A percentile compares a stretch with the other conserved stretches of the same genome.
These are phyloP conservation scores for Veloboletus limbatus DNA, from an alignment of 1,284 basidiomycete genomes.

Conservation along the genomic window DNA sequence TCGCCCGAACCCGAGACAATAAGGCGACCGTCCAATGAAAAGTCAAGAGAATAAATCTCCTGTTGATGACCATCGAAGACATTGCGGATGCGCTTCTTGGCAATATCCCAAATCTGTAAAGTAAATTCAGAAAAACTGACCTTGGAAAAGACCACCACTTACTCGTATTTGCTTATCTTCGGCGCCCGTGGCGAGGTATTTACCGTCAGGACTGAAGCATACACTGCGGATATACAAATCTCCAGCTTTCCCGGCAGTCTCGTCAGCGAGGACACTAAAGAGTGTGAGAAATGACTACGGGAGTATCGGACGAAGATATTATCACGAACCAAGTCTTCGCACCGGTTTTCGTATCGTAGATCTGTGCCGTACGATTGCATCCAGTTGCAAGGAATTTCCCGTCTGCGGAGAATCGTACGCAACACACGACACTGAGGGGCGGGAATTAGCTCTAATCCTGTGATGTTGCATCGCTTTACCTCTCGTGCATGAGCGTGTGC, in stretches of 20 bases:
- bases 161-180: slow-evolving; percentile 84
- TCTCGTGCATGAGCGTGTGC: slow-evolving; percentile 92
- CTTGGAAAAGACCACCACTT: slow-evolving; percentile 29
- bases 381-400: slow-evolving; percentile 78
- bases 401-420: slow-evolving; percentile 80
- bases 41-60: slow-evolving; percentile 91
- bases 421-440: slow-evolving; percentile 66
- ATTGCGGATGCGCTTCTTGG: slow-evolving; percentile 65
- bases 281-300: slow-evolving; percentile 14
- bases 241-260: slow-evolving; percentile 58
- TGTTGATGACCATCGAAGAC: slow-evolving; percentile 84
- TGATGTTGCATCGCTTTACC: slow-evolving; percentile 47
- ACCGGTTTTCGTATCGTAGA: slow-evolving; percentile 74
- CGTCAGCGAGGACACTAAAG: slow-evolving; percentile 66
- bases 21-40: slow-evolving; percentile 75
- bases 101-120: slow-evolving; percentile 82
- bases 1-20: slow-evolving; percentile 91
- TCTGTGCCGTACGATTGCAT: slow-evolving; percentile 74
- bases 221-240: slow-evolving; percentile 85
- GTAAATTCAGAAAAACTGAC: slow-evolving; percentile 11
- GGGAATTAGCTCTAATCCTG: slow-evolving; percentile 9
- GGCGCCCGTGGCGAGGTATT: slow-evolving; percentile 77
- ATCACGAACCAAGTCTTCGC: slow-evolving; percentile 53
- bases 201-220: slow-evolving; percentile 82
- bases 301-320: background rate